Evolutionary conservation across 306 rosid genomes (phyloP).

Genomic region (Leucaena leucocephala): DNA sequence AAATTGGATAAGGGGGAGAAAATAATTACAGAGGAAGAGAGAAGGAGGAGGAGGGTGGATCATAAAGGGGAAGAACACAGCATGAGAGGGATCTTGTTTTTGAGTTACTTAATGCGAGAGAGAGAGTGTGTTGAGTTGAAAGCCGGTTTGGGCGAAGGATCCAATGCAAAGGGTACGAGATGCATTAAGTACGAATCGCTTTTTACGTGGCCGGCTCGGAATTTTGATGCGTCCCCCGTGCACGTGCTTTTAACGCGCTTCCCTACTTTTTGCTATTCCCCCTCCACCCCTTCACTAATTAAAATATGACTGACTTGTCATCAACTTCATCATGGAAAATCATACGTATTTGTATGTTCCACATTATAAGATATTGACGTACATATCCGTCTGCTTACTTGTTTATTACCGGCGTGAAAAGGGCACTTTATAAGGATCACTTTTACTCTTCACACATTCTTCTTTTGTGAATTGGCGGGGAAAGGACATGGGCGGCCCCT

Average conservation of each 20-base stretch:
- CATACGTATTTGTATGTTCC: too few relatives aligned
- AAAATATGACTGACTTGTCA: too few relatives aligned
- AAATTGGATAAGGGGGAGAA: constrained; percentile 13
- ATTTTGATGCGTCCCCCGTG: constrained; percentile 51
- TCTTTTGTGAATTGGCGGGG: neutral
- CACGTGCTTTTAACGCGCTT: constrained; percentile 50
- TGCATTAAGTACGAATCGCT: neutral
- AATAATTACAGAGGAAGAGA: neutral
- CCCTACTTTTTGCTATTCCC: too few relatives aligned
- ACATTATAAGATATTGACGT: neutral
- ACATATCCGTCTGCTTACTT: neutral
- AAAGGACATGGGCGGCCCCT: neutral
- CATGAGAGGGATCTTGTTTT: constrained; percentile 22
- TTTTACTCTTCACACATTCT: neutral
- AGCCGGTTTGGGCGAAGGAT: constrained; percentile 51
- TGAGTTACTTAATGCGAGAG: constrained; percentile 32
- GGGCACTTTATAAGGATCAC: neutral
- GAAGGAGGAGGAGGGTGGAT: neutral
- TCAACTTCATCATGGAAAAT: too few relatives aligned
- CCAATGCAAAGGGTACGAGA: constrained; percentile 55
- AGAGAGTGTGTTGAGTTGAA: constrained; percentile 7
- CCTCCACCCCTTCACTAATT: too few relatives aligned
- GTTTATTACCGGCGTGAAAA: neutral
- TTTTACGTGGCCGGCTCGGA: constrained; percentile 23
- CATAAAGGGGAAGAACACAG: neutral